Evolutionary conservation across 1,139 yeast species (phyloP).

Genomic region (Pneumocystis murina): DNA sequence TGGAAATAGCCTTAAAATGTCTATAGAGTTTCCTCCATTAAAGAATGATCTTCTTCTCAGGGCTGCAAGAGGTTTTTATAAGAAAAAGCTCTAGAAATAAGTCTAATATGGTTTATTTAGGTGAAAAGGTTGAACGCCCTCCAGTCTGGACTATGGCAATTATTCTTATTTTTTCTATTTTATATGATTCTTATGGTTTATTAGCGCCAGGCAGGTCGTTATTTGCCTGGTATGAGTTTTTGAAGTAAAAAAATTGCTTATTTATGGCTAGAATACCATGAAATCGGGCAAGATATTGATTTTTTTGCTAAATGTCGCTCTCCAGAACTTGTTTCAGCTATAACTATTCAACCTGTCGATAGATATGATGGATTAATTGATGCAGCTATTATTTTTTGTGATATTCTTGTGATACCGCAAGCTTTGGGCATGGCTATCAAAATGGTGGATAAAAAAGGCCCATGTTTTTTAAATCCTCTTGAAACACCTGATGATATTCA

Average conservation of each 20-base stretch:
- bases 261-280: conserved; percentile 67
- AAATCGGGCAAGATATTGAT: conserved; percentile 72
- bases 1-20: conserved; percentile 4
- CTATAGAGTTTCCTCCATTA: conserved; percentile 41
- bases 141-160: conserved; percentile 78
- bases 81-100: conserved; percentile 16
- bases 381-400: conserved; percentile 93
- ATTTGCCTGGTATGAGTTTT: conserved; percentile 21
- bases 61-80: conserved; percentile 48
- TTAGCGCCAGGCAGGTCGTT: conserved; percentile 70
- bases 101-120: conserved; percentile 14
- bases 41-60: conserved; percentile 80
- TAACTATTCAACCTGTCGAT: conserved; percentile 89
- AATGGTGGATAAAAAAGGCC: conserved; percentile 92
- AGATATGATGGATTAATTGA: conserved; percentile 81
- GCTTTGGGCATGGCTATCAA: conserved; percentile 94
- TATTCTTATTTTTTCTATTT: neutral
- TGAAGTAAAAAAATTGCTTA: neutral
- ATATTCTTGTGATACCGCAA: conserved; percentile 89
- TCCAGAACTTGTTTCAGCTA: conserved; percentile 82
- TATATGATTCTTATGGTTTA: conserved; percentile 2
- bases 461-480: conserved; percentile 78
- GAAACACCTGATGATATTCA: conserved; percentile 56
- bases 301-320: conserved; percentile 88
- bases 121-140: conserved; percentile 84